Conservation (phyloP, 1,284 basidiomycete genomes). For the Austroboletus olivaceoglutinosus region DNA sequence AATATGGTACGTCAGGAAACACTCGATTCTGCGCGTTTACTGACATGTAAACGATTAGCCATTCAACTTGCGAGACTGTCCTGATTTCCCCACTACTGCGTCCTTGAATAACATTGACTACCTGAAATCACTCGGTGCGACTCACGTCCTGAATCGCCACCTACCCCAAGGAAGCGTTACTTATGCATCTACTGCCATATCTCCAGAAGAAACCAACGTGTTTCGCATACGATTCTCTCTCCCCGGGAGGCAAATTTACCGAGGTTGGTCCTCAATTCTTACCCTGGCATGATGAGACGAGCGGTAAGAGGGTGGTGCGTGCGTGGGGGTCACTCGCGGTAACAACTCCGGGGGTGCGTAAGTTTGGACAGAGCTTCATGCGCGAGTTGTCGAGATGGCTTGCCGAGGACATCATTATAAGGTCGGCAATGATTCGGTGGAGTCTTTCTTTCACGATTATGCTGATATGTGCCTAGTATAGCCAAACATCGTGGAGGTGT, state of each 20-base stretch:
- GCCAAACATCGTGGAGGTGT: background rate
- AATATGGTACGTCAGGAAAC: constrained; percentile 28
- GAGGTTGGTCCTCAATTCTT: background rate
- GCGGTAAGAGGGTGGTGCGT: constrained; percentile 3
- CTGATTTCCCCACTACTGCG: constrained; percentile 39
- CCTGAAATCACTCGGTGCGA: constrained; percentile 42
- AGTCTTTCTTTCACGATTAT: background rate
- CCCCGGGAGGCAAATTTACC: constrained; percentile 3
- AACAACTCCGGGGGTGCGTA: background rate
- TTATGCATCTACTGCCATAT: constrained; percentile 10
- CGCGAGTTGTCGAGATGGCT: constrained; percentile 8
- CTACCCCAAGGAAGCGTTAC: background rate
- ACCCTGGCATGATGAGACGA: background rate
- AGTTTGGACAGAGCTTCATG: constrained; percentile 9
- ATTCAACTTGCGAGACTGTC: constrained; percentile 40
- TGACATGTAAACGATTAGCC: constrained; percentile 14
- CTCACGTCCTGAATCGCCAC: constrained; percentile 35
- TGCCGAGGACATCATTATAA: constrained; percentile 5
- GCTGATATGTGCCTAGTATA: background rate
- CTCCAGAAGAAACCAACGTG: constrained; percentile 7
- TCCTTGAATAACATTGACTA: constrained; percentile 34
- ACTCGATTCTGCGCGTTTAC: background rate
- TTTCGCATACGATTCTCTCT: constrained; percentile 11
- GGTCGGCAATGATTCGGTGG: too few species aligned
- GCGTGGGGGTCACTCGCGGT: constrained; percentile 1